Percentiles rank a stretch among this genome's conserved stretches.
These are phyloP conservation scores for Endocarpon pusillum DNA, from an alignment of 495 filamentous ascomycete species.

Conservation along the genomic window DNA sequence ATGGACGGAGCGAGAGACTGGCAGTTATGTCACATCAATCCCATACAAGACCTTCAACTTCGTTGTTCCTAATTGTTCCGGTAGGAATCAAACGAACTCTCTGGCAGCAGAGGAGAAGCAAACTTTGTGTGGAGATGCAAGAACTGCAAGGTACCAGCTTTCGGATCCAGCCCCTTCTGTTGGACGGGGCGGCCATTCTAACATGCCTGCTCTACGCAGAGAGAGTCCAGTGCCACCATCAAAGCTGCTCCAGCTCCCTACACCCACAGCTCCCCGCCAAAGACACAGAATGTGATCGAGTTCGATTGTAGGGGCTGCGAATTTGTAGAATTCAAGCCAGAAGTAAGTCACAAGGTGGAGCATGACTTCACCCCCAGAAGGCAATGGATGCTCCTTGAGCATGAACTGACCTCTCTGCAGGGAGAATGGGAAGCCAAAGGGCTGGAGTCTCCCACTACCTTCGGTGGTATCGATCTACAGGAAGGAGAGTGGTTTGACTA, in stretches of 20 bases:
- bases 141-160: slow-evolving; percentile 52
- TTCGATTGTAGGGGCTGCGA: slow-evolving; percentile 91
- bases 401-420: slow-evolving; percentile 26
- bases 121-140: slow-evolving; percentile 98
- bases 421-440: slow-evolving; percentile 84
- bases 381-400: too few relatives aligned
- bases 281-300: slow-evolving; percentile 58
- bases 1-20: too few relatives aligned
- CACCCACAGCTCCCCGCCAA: slow-evolving; percentile 42
- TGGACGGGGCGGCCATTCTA: neutral
- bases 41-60: too few relatives aligned
- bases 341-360: slow-evolving; percentile 53
- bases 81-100: slow-evolving; percentile 80
- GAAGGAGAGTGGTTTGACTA: slow-evolving; percentile 90
- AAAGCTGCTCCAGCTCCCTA: slow-evolving; percentile 54
- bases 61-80: too few relatives aligned
- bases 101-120: slow-evolving; percentile 81
- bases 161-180: neutral
- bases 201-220: slow-evolving; percentile 17
- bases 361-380: too few relatives aligned
- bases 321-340: slow-evolving; percentile 75
- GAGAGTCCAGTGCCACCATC: slow-evolving; percentile 55
- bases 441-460: slow-evolving; percentile 57
- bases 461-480: slow-evolving; percentile 57
- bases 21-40: too few relatives aligned